These are phyloP conservation scores for Citrus glauca DNA, from an alignment of 345 rosid species.

Conservation along the genomic window DNA sequence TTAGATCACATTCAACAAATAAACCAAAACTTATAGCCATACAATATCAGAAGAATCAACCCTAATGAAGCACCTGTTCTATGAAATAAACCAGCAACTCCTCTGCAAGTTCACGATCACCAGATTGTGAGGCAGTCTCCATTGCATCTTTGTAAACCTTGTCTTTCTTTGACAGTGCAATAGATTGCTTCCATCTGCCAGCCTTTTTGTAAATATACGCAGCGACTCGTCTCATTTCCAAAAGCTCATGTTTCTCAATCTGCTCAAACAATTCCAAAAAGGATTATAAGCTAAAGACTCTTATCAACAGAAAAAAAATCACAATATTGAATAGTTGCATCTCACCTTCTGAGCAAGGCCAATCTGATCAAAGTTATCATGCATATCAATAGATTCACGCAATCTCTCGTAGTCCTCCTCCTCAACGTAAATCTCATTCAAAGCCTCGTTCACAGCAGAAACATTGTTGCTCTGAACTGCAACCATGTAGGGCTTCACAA, in stretches of 20 bases:
- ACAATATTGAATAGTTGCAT: background rate
- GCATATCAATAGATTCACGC: constrained; percentile 88
- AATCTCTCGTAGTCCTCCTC: constrained; percentile 95
- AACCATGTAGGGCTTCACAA: constrained; percentile 95
- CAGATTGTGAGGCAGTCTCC: constrained; percentile 99
- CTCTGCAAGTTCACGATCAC: constrained; percentile 95
- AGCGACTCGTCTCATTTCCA: constrained; percentile 99
- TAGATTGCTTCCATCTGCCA: constrained; percentile 97
- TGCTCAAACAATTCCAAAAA: constrained; percentile 27
- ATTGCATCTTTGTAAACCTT: constrained; percentile 91
- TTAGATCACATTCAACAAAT: constrained; percentile 1
- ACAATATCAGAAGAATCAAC: background rate
- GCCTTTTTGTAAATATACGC: constrained; percentile 98
- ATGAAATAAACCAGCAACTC: constrained; percentile 94
- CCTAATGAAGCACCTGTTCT: constrained; percentile 47
- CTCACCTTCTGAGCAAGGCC: constrained; percentile 89
- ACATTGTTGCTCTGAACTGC: constrained; percentile 96
- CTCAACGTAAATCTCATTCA: constrained; percentile 87
- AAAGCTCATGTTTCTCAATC: constrained; percentile 98
- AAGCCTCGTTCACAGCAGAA: constrained; percentile 89
- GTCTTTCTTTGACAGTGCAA: constrained; percentile 94
- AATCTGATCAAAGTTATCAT: constrained; percentile 90
- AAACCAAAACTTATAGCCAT: background rate
- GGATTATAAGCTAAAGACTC: background rate
- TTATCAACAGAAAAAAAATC: background rate